Conservation (phyloP, 345 rosid genomes). For the Stellera chamaejasme region DNA sequence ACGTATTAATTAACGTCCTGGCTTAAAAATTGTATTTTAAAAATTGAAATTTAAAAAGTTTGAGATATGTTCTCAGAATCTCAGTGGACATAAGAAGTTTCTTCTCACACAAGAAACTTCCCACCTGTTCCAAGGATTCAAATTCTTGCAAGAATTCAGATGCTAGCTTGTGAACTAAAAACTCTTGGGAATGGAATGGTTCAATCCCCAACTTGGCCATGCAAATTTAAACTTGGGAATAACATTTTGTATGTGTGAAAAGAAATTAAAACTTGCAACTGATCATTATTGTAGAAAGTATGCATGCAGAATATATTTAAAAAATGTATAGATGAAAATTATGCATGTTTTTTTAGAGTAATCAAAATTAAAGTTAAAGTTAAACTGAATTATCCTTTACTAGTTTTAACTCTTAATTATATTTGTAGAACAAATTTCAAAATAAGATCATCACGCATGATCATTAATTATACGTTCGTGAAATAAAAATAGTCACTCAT, state of each 20-base stretch:
- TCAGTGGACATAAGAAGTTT: slow-evolving; percentile 10
- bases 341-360: no score
- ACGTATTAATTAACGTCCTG: no score
- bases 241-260: not conserved
- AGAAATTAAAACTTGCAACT: slow-evolving; percentile 12
- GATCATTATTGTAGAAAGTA: slow-evolving; percentile 11
- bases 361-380: no score
- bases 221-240: slow-evolving; percentile 14
- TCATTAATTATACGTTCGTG: no score
- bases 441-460: no score
- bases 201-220: slow-evolving; percentile 20
- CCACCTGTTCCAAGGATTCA: slow-evolving; percentile 3
- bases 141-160: slow-evolving; percentile 12
- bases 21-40: no score
- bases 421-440: no score
- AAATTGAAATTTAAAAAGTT: no score
- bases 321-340: no score
- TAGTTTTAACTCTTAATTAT: not conserved
- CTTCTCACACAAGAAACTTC: slow-evolving; percentile 4
- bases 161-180: not conserved
- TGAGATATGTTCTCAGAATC: no score
- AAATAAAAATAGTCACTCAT: no score
- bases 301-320: slow-evolving; percentile 26
- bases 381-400: no score
- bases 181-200: slow-evolving; percentile 11